phyloP scores from a whole-genome alignment of 345 rosid species.

The Eutrema heterophyllum region DNA sequence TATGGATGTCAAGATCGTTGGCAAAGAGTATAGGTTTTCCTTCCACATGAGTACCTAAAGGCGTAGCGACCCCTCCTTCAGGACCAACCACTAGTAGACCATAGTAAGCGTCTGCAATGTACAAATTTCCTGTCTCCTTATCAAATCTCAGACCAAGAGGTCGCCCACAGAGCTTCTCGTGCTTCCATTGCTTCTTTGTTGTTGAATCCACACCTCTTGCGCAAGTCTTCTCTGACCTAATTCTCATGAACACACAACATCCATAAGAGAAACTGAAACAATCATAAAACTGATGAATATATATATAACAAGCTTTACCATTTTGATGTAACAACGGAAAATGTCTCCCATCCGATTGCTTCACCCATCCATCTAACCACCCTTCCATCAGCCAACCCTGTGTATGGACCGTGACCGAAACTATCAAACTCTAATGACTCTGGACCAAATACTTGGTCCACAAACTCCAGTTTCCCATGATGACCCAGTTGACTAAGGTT shows the following conservation, averaged over 20 bases:
- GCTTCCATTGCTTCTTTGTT: slow-evolving; percentile 83
- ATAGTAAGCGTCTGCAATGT: slow-evolving; percentile 90
- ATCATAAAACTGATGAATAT: not conserved
- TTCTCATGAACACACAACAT: slow-evolving; percentile 6
- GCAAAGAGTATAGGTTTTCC: slow-evolving; percentile 81
- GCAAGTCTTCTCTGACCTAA: slow-evolving; percentile 75
- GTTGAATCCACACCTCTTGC: slow-evolving; percentile 81
- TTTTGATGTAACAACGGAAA: slow-evolving; percentile 62
- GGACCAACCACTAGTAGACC: slow-evolving; percentile 84
- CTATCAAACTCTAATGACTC: slow-evolving; percentile 88
- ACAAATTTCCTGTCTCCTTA: slow-evolving; percentile 54
- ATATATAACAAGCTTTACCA: slow-evolving; percentile 44
- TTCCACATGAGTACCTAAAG: slow-evolving; percentile 66
- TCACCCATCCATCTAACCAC: slow-evolving; percentile 98
- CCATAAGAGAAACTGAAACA: not conserved
- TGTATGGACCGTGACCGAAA: slow-evolving; percentile 79
- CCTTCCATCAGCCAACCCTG: slow-evolving; percentile 88
- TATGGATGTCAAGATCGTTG: slow-evolving; percentile 82
- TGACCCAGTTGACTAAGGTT: slow-evolving; percentile 51
- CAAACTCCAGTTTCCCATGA: slow-evolving; percentile 71
- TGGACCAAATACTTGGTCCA: slow-evolving; percentile 73
- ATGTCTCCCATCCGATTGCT: slow-evolving; percentile 77
- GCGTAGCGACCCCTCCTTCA: slow-evolving; percentile 74
- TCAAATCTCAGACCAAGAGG: slow-evolving; percentile 86
- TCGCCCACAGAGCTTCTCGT: slow-evolving; percentile 78